Base-by-base conservation (phyloP, 371 early-diverging fungal genomes). In the Syncephalastrum racemosum region DNA sequence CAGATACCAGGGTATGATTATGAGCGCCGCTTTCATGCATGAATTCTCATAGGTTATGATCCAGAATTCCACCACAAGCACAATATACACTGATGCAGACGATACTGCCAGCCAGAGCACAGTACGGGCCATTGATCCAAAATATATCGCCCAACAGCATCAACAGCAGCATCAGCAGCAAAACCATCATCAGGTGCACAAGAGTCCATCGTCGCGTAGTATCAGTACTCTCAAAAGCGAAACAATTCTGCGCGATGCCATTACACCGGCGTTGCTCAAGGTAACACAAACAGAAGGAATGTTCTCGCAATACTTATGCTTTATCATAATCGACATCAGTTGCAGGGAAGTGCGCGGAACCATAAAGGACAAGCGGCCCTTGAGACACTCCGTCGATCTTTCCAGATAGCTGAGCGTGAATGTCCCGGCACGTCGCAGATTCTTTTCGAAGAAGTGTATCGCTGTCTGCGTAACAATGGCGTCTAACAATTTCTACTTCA, bases 331-430 rank as follows among this genome's bases (percentile, higher is more conserved):
- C 22, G 16, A 20, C 14, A 52, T 67, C 69, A 84, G 66, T 66
- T 74, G 19, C 78, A 75, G 19, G 74, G 77, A 16, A 64, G 73
- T 12, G 71, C 79, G 40, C 72, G 71, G 27, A 72, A 62, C 22
- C 75, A 77, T 36, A 77, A 77, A 25, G 82, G 81, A 25, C 75
- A 81, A 49, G 70, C 73, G 45, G 83, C 83, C 10, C 62, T 84
- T 13, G 85, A 85, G 41, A 68, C 73, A 12, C 58, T 87, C 24
- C 73, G 75, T 57, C 64, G 76, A 58, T 77, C 86, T n/a, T 83
- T 87, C 54, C 79, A 83, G 24, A 68, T 72, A 36, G 86, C 80
- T 14, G 87, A 87, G 51, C 64, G 78, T 13, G 85, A 85, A 60
- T 75, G 77, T 48, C 87, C 87, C 6, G 86, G 86, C 12, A 73